Percentiles rank a stretch among this genome's conserved stretches.
Evolutionary conservation across 768 basidiomycete species (phyloP).

Genomic region (Macrolepiota albuminosa): DNA sequence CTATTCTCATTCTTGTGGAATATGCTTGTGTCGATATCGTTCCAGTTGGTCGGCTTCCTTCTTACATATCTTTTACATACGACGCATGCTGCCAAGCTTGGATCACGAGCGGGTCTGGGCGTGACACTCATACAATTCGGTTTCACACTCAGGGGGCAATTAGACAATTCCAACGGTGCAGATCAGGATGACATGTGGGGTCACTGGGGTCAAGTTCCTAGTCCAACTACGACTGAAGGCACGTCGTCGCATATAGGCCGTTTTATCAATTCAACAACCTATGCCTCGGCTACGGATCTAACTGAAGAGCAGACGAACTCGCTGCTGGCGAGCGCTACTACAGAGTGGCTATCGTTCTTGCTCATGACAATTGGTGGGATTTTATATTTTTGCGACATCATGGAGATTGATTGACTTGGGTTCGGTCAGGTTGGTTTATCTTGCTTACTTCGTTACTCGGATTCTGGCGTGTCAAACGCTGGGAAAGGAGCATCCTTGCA

Average conservation of each 20-base stretch:
- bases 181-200: constrained; percentile 28
- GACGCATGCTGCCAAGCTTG: constrained; percentile 89
- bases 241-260: constrained; percentile 39
- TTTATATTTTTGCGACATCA: not conserved
- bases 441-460: constrained; percentile 87
- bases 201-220: constrained; percentile 23
- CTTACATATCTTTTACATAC: constrained; percentile 93
- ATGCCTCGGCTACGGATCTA: constrained; percentile 10
- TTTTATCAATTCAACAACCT: constrained; percentile 6
- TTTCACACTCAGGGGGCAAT: constrained; percentile 61
- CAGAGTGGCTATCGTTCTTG: constrained; percentile 94
- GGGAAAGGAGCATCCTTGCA: constrained; percentile 73
- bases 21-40: constrained; percentile 87
- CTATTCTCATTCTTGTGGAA: constrained; percentile 91
- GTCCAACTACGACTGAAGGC: constrained; percentile 40
- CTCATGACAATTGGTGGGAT: constrained; percentile 78
- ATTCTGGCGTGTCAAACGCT: constrained; percentile 87
- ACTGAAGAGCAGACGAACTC: constrained; percentile 34
- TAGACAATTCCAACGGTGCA: constrained; percentile 36
- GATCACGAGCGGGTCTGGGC: constrained; percentile 93
- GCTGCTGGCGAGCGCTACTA: constrained; percentile 61
- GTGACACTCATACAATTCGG: constrained; percentile 96
- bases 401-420: not conserved
- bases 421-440: constrained; percentile 67
- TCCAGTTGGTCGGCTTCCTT: constrained; percentile 94